Conservation (phyloP, 192 early-diverging fungal species). For the Entomortierella lignicola region DNA sequence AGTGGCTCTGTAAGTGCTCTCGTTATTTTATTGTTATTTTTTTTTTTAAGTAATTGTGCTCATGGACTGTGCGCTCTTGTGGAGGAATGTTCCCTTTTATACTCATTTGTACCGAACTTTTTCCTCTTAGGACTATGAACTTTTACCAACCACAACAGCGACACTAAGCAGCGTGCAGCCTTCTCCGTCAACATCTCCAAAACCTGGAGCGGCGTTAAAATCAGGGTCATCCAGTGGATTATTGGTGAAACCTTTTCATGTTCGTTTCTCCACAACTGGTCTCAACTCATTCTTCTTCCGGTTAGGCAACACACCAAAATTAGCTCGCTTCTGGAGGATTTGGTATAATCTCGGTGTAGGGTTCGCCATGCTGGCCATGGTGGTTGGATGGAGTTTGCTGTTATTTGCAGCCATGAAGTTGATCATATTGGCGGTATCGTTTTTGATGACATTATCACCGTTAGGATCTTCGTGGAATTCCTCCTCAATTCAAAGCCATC, state of each 20-base stretch:
- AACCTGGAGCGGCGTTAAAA: neutral
- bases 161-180: neutral
- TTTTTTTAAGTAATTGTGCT: neutral
- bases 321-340: conserved; percentile 62
- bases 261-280: conserved; percentile 60
- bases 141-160: conserved; percentile 24
- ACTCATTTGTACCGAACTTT: neutral
- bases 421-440: conserved; percentile 11
- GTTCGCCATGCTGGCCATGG: conserved; percentile 60
- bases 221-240: conserved; percentile 17
- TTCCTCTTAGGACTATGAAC: conserved; percentile 33
- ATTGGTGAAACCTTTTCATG: conserved; percentile 58
- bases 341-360: conserved; percentile 69
- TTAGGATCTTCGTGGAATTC: neutral
- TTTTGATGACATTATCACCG: conserved; percentile 23
- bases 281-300: conserved; percentile 59
- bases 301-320: conserved; percentile 37
- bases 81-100: neutral
- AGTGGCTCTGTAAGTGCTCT: conserved; percentile 29
- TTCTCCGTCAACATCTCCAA: conserved; percentile 7
- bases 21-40: no score
- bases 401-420: conserved; percentile 59
- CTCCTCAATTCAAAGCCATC: neutral
- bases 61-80: neutral
- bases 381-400: conserved; percentile 59